A percentile compares a stretch with the other conserved stretches of the same genome.
These are phyloP conservation scores for Euptelea pleiosperma DNA, from an alignment of 164 flowering plant species.

Conservation along the genomic window DNA sequence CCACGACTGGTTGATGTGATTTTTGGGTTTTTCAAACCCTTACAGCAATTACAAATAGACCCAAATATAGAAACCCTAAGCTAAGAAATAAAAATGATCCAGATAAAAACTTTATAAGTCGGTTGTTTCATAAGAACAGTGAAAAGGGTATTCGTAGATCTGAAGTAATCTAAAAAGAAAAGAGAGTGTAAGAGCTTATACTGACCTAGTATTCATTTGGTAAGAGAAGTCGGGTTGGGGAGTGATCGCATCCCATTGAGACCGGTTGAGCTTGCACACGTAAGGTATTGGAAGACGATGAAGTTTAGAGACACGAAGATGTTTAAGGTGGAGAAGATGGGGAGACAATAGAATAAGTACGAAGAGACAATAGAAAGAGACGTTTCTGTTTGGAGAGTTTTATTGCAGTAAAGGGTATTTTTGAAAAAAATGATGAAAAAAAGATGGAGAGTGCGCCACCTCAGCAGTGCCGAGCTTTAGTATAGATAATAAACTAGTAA, in stretches of 20 bases:
- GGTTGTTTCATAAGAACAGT: not conserved
- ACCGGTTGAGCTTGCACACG: slow-evolving; percentile 51
- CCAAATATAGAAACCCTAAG: slow-evolving; percentile 19
- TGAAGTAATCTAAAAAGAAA: not conserved
- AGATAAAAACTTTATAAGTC: not conserved
- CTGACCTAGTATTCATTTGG: slow-evolving; percentile 13
- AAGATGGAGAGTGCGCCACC: too few species aligned
- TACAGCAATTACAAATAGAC: not conserved
- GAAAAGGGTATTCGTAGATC: slow-evolving; percentile 18
- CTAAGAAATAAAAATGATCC: not conserved
- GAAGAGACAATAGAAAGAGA: too few species aligned
- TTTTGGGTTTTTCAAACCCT: slow-evolving; percentile 13
- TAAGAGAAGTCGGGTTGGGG: slow-evolving; percentile 9
- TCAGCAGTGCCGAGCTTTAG: too few species aligned
- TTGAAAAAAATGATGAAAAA: too few species aligned
- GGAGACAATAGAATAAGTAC: too few species aligned
- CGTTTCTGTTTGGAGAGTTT: too few species aligned
- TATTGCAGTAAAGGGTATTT: too few species aligned
- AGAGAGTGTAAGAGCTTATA: not conserved
- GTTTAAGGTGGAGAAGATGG: too few species aligned
- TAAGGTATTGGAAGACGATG: too few species aligned
- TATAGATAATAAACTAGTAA: too few species aligned
- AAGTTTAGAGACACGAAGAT: too few species aligned
- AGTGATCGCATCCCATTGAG: slow-evolving; percentile 58
- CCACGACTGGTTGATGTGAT: slow-evolving; percentile 21